Evolutionary conservation across 2,329 filamentous ascomycete species (phyloP).

Genomic region (Aureobasidium sp.): DNA sequence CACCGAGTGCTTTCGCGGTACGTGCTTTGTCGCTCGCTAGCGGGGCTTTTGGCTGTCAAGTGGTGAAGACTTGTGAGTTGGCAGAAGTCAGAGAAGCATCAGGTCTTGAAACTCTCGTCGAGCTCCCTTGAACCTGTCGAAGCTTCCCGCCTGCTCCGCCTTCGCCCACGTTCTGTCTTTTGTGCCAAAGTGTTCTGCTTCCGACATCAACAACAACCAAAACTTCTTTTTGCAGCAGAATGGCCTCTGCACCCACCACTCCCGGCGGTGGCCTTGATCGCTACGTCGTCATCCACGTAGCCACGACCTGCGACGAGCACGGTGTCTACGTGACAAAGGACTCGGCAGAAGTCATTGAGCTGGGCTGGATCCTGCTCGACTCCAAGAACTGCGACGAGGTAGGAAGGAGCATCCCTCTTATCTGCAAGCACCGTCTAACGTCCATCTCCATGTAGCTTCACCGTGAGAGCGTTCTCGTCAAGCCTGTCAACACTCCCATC

Average conservation of each 20-base stretch:
- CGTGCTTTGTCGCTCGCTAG: background rate
- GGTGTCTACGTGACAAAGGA: slow-evolving; percentile 99
- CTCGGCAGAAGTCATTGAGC: slow-evolving; percentile 97
- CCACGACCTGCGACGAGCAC: slow-evolving; percentile 97
- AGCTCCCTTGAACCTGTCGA: background rate
- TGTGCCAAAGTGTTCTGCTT: background rate
- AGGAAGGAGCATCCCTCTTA: background rate
- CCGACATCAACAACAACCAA: background rate
- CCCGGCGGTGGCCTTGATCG: slow-evolving; percentile 56
- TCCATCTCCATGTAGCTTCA: slow-evolving; percentile 58
- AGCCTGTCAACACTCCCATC: slow-evolving; percentile 97
- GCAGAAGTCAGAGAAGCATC: slow-evolving; percentile 1
- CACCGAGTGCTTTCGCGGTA: background rate
- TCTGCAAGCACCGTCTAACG: slow-evolving; percentile 9
- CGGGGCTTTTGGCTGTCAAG: slow-evolving; percentile 8
- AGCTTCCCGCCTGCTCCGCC: background rate
- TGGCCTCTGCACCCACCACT: slow-evolving; percentile 7
- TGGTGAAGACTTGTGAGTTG: background rate
- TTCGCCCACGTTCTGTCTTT: slow-evolving; percentile 1
- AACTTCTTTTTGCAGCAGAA: background rate
- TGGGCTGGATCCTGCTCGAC: slow-evolving; percentile 95
- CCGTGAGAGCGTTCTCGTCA: slow-evolving; percentile 92
- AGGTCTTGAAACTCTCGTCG: background rate
- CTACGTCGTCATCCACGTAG: slow-evolving; percentile 97
- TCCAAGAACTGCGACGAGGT: slow-evolving; percentile 91